Conservation (phyloP, 2,329 filamentous ascomycete species). For the Aspergillus ochraceus region DNA sequence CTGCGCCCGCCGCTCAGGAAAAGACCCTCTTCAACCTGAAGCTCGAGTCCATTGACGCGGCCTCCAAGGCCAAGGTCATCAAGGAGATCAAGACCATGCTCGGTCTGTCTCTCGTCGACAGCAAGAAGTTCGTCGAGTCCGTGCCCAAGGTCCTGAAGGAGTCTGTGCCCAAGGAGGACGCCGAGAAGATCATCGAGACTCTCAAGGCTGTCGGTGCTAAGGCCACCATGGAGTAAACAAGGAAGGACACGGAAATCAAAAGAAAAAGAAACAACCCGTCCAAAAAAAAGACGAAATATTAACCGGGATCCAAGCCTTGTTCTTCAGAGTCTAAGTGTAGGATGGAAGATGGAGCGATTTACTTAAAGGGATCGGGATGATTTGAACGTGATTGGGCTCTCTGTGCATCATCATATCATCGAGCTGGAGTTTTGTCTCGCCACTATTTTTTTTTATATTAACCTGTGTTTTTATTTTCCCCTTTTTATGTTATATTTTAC, state of each 20-base stretch:
- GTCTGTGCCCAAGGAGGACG: slow-evolving; percentile 96
- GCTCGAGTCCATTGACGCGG: slow-evolving; percentile 83
- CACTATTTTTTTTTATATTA: neutral
- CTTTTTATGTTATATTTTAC: slow-evolving; percentile 9
- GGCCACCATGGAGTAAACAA: slow-evolving; percentile 80
- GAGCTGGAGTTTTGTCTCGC: slow-evolving; percentile 24
- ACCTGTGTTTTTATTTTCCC: slow-evolving; percentile 18
- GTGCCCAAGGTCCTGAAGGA: slow-evolving; percentile 99
- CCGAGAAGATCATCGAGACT: slow-evolving; percentile 94
- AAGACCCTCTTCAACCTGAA: slow-evolving; percentile 98
- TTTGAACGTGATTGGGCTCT: slow-evolving; percentile 21
- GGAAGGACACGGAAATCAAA: slow-evolving; percentile 5
- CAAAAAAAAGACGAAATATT: slow-evolving; percentile 7
- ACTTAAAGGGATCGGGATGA: slow-evolving; percentile 9
- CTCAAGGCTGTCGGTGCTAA: slow-evolving; percentile 92
- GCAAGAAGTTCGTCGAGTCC: slow-evolving; percentile 99
- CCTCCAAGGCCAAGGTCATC: slow-evolving; percentile 96
- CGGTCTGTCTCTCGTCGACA: slow-evolving; percentile 93
- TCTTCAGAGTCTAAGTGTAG: neutral
- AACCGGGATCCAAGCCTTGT: slow-evolving; percentile 5
- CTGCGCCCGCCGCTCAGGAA: slow-evolving; percentile 81
- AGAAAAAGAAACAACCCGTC: neutral
- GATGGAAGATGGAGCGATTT: slow-evolving; percentile 9
- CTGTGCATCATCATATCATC: slow-evolving; percentile 20
- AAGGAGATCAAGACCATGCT: slow-evolving; percentile 99